Evolutionary conservation across 495 filamentous ascomycete species (phyloP), one percentile per base, ranked within the genome.

Genomic region (Penicillium lagena): DNA sequence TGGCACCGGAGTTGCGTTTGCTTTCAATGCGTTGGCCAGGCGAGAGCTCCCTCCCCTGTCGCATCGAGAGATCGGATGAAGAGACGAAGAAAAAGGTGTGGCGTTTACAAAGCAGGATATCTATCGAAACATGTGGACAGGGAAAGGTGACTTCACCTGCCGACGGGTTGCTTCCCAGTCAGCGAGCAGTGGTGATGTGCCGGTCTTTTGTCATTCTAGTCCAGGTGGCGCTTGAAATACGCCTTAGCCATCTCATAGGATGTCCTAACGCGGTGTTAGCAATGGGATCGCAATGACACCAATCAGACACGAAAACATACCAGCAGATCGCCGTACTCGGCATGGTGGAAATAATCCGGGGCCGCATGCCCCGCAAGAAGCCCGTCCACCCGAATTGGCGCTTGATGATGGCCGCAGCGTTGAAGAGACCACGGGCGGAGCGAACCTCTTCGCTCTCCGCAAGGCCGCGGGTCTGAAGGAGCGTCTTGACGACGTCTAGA

Each of bases 251-350:
- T 80, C 66, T 89, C 85, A 52, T 89, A 89, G 9, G 82, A 85
- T 37, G 80, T 81, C 82, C 81, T 84, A 37, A 50, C 29, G 14
- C 4, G 11, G 22, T 31, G 35, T 38, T 39, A 22, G 22, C 17
- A 29, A 29, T 29, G 27, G 14, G n/a, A 40, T 29, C 37, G 6
- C 12, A 7, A 31, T n/a, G 33, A 40, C 3, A 40, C 14, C 12
- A 17, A 35, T 35, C 32, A 70, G n/a, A 34, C n/a, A 34, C 1
- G 2, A 11, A 72, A 38, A 77, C 88, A 47, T 77, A 90, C 91
- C 93, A 99, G 73, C 93, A 99, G 56, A 99, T 99, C 5, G 93
- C 93, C 30, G 93, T 97, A 66, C 90, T 95, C 15, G 93, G 93
- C 88, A 96, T 96, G 9, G 93, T 94, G 2, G 91, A 95, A 49